Base-by-base conservation (phyloP, 768 basidiomycete genomes). In the Termitomyces sp. region DNA sequence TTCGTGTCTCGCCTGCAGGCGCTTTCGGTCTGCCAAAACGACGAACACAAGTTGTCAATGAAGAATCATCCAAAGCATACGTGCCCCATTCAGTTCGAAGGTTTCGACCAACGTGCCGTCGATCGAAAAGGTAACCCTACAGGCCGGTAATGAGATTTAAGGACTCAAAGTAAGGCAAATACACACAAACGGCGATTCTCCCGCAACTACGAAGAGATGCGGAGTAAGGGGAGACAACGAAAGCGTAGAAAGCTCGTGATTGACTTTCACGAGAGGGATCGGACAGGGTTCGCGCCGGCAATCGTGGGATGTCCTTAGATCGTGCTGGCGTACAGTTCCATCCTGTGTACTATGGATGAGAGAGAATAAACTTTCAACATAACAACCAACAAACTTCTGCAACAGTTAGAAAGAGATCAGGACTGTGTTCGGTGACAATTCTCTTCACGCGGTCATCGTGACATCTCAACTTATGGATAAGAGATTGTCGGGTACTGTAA, bases 291-390 rank as follows among this genome's bases (percentile, higher is more conserved):
- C 75, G 15, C 69, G 66, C 34, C 73, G 65, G 73, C 94, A 96
- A n/a, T 72, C 72, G 72, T 96, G 91, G 14, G 80, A 73, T 10
- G 81, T 81, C 56, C 94, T 79, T 48, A 96, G 73, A 69, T 96
- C 94, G 70, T 96, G 94, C 69, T 95, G 93, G 31, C 94, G 83
- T 10, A 95, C 92, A 34, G 87, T 82, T 4, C 92, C 93, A 73
- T 96, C 94, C 88, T 94, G 68, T 37, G 34, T 17, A 5, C 15
- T 17, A 46, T 2, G 58, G 7, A 10, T 29, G 9, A 15, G 32
- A 14, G 43, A 43, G 8, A 42, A 32, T 25, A 15, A 4, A 5
- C 29, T 36, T 36, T 49, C 20, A n/a, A 49, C 1, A 6, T 29
- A 8, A n/a, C 25, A 37, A 38, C 14, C 7, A 7, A 71, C 81